These are phyloP conservation scores for Pythium brachiatum DNA, from an alignment of 352 stramenopile species.

Conservation along the genomic window DNA sequence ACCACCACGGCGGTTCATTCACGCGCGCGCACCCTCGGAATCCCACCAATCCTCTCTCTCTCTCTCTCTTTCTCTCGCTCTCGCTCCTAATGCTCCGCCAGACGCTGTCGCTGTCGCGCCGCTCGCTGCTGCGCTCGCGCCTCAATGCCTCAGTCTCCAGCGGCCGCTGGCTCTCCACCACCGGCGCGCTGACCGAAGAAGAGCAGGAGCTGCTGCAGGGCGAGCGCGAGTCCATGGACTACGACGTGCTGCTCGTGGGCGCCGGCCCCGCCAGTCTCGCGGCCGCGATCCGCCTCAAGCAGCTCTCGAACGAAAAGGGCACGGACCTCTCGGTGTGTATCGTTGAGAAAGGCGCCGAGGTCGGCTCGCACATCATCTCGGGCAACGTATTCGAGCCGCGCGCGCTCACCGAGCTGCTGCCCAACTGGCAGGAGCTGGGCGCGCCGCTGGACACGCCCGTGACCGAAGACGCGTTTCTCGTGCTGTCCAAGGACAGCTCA, in stretches of 20 bases:
- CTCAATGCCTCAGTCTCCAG: neutral
- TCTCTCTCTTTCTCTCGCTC: neutral
- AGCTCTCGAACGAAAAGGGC: conserved; percentile 92
- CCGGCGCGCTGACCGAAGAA: conserved; percentile 38
- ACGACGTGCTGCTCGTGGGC: conserved; percentile 97
- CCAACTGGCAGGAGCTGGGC: conserved; percentile 92
- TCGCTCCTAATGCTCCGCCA: conserved; percentile 15
- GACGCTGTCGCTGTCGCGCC: conserved; percentile 23
- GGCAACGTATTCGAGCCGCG: conserved; percentile 99
- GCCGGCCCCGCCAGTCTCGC: conserved; percentile 91
- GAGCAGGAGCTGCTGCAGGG: conserved; percentile 68
- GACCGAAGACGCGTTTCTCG: conserved; percentile 92
- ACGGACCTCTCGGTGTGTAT: conserved; percentile 95
- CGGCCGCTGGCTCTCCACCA: conserved; percentile 36
- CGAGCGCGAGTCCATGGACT: conserved; percentile 94
- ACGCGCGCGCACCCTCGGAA: conserved; percentile 9
- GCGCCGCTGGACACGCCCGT: conserved; percentile 92
- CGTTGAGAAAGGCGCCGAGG: conserved; percentile 94
- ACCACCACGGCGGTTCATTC: neutral
- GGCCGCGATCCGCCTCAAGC: conserved; percentile 97
- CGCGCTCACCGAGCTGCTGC: conserved; percentile 96
- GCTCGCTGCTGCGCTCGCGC: conserved; percentile 10
- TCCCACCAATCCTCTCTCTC: neutral
- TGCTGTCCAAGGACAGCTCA: conserved; percentile 88
- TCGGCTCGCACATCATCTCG: conserved; percentile 98